Percentiles rank a stretch among this genome's conserved stretches.
phyloP scores from a whole-genome alignment of 2,329 filamentous ascomycete genomes.

The Sordariomycetes sp. region DNA sequence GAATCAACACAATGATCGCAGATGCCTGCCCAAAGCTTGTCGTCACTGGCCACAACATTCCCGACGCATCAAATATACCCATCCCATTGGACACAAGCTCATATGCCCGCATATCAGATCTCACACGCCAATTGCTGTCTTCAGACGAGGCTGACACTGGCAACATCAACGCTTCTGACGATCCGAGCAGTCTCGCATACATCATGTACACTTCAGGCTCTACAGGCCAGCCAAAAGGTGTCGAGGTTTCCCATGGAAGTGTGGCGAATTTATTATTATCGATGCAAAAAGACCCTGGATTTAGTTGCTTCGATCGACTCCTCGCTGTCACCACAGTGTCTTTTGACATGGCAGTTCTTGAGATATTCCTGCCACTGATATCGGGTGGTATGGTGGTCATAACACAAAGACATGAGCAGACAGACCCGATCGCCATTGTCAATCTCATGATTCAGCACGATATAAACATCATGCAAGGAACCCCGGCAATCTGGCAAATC shows the following conservation, averaged over 20 bases:
- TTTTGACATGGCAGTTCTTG: slow-evolving; percentile 9
- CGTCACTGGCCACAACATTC: slow-evolving; percentile 2
- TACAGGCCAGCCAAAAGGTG: slow-evolving; percentile 27
- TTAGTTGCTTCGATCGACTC: slow-evolving; percentile 7
- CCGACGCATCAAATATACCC: neutral
- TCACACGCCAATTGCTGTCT: too few species aligned
- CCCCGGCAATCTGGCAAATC: slow-evolving; percentile 11
- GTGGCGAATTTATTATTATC: slow-evolving; percentile 7
- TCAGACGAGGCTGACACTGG: too few species aligned
- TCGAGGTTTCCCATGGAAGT: slow-evolving; percentile 16
- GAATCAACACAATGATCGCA: slow-evolving; percentile 8
- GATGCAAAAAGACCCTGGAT: slow-evolving; percentile 7
- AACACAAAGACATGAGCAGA: slow-evolving; percentile 6
- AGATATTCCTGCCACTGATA: slow-evolving; percentile 9
- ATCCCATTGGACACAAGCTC: too few species aligned
- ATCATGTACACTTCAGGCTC: slow-evolving; percentile 21
- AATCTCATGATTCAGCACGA: slow-evolving; percentile 6
- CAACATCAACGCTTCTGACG: neutral
- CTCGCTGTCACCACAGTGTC: slow-evolving; percentile 10
- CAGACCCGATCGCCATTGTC: slow-evolving; percentile 5
- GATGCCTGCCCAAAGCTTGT: slow-evolving; percentile 8
- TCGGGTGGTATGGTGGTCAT: slow-evolving; percentile 9
- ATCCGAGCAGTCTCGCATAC: slow-evolving; percentile 14
- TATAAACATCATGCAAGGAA: slow-evolving; percentile 10
- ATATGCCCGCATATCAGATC: too few species aligned